Base-by-base conservation (phyloP, 768 basidiomycete genomes). In the Lactifluus subvellereus region DNA sequence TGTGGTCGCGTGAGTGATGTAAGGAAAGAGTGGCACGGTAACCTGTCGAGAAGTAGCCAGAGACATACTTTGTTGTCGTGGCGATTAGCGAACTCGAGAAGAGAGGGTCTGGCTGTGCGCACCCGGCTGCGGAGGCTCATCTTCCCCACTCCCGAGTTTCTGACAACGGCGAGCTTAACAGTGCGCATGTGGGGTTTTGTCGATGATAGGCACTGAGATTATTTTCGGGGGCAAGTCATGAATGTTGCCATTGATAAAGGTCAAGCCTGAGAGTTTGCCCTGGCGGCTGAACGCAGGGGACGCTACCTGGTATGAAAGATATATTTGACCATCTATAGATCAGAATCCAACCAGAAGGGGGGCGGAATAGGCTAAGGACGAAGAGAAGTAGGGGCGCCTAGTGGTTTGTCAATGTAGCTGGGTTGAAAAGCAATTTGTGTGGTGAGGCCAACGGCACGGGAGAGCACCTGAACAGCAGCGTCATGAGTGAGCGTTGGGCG, bases 61-160 rank as follows among this genome's bases (percentile, higher is more conserved):
- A 85, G 67, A 91, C 84, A 71, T 88, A 94, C 85, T 92, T 67
- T 33, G 43, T 35, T 18, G 14, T n/a, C 5, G 42, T 59, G n/a
- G 22, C 3, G 13, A 16, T 16, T 10, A 2, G 35, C 6, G 16
- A 30, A 9, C 13, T 22, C 20, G 18, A 43, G 51, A 16, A 14
- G 20, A 53, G 5, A 49, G n/a, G 30, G 5, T 8, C 11, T 52
- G 47, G 43, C 27, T 8, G 9, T 45, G 75, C 80, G 68, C 69
- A 86, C 88, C 80, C 88, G 85, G 70, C 80, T 80, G n/a, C 88
- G 82, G 51, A 91, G 72, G 72, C 86, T 88, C 2, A 88, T 88
- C 77, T 92, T 94, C 6, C 91, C 91, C n/a, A 91, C 89, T 45
- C 89, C 88, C 10, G 88, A 88, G 56, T 86, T 79, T 35, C 91